Evolutionary conservation across 805 yeast species (phyloP).

Genomic region (Blastobotrys parvus): DNA sequence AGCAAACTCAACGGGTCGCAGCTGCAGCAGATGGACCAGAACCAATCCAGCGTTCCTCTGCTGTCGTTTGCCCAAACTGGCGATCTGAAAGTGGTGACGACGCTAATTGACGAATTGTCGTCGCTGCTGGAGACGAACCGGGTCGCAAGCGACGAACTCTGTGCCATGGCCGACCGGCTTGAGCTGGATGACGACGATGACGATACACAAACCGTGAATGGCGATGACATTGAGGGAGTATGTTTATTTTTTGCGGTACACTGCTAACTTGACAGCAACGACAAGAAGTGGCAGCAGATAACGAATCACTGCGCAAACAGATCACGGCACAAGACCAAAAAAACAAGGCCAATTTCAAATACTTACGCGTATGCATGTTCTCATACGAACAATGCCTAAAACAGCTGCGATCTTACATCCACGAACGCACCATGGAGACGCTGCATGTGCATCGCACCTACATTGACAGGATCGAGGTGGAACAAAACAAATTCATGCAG

Average conservation of each 20-base stretch:
- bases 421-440: slow-evolving; percentile 14
- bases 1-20: no score
- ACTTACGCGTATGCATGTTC: slow-evolving; percentile 12
- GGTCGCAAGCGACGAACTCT: slow-evolving; percentile 16
- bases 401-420: slow-evolving; percentile 12
- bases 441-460: slow-evolving; percentile 15
- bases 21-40: no score
- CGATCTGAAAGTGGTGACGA: slow-evolving; percentile 22
- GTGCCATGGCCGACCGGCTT: slow-evolving; percentile 13
- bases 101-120: slow-evolving; percentile 19
- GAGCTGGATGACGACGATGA: slow-evolving; percentile 7
- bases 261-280: no score
- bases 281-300: slow-evolving; percentile 8
- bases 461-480: slow-evolving; percentile 11
- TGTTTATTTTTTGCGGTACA: no score
- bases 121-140: slow-evolving; percentile 17
- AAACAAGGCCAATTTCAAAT: slow-evolving; percentile 9
- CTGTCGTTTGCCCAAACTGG: slow-evolving; percentile 20
- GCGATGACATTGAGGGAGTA: slow-evolving; percentile 4
- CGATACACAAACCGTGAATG: slow-evolving; percentile 8
- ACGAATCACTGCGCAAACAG: slow-evolving; percentile 10
- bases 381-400: slow-evolving; percentile 15
- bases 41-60: background rate
- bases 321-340: slow-evolving; percentile 8
- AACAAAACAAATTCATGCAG: slow-evolving; percentile 15